These are phyloP conservation scores for Sordariomycetes sp. DNA, from an alignment of 2,329 filamentous ascomycete species.

Conservation along the genomic window DNA sequence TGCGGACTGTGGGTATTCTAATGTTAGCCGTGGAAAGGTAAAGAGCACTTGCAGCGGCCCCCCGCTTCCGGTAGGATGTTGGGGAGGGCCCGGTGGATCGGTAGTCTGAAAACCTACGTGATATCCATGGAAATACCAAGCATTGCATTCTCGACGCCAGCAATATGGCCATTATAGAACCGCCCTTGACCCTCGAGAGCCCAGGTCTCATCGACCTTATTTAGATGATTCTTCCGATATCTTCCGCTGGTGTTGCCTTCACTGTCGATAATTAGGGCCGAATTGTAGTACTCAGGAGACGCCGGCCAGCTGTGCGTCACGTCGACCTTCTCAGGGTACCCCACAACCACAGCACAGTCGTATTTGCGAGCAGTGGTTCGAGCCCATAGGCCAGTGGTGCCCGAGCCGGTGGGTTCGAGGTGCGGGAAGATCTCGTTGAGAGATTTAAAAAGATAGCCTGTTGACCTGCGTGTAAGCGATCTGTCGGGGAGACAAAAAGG, in stretches of 20 bases:
- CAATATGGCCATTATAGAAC: conserved; percentile 30
- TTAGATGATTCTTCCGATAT: conserved; percentile 42
- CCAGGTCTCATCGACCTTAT: conserved; percentile 54
- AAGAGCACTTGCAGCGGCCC: no score
- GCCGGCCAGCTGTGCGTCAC: neutral
- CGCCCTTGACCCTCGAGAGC: conserved; percentile 40
- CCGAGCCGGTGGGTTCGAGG: conserved; percentile 50
- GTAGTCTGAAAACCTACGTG: conserved; percentile 22
- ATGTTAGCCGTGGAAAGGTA: no score
- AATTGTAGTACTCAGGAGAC: conserved; percentile 29
- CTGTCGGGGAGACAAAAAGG: neutral
- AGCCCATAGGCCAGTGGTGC: conserved; percentile 56
- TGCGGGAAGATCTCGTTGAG: conserved; percentile 50
- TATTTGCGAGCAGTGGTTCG: conserved; percentile 46
- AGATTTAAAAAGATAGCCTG: conserved; percentile 59
- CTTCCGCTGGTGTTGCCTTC: conserved; percentile 40
- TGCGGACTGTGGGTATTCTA: no score
- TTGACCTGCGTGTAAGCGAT: neutral
- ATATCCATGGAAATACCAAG: conserved; percentile 50
- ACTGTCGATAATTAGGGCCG: conserved; percentile 31
- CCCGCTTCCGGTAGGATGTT: no score
- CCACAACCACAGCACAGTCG: conserved; percentile 51
- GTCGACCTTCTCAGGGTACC: conserved; percentile 52
- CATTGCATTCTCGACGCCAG: conserved; percentile 31
- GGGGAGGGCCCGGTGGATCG: no score